Evolutionary conservation across 208 protist species (phyloP).

Genomic region (Acanthamoeba culbertsoni): DNA sequence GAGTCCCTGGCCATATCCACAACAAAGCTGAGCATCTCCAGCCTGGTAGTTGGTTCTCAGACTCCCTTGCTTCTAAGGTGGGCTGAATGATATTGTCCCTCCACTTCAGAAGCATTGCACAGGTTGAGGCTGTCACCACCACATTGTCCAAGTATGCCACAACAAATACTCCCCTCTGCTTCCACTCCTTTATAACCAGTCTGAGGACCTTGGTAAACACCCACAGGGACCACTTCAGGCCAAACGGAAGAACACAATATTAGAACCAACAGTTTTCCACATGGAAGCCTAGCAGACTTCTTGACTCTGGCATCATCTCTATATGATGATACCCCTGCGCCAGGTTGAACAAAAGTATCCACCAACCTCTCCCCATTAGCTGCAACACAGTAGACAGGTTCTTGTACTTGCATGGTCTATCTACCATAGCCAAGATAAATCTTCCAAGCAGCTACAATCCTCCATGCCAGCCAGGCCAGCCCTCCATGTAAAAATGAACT

Average conservation of each 20-base stretch:
- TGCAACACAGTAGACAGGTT: not conserved
- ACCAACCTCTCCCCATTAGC: not conserved
- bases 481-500: too few species aligned
- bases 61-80: not conserved
- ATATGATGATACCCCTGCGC: conserved; percentile 8
- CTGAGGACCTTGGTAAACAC: not conserved
- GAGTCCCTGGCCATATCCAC: not conserved
- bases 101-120: not conserved
- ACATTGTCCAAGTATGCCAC: not conserved
- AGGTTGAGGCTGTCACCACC: not conserved
- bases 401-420: not conserved
- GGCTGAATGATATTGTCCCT: not conserved
- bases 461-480: too few species aligned
- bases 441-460: too few species aligned
- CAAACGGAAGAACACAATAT: not conserved
- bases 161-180: not conserved
- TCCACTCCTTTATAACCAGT: not conserved
- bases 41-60: not conserved
- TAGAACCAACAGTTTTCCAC: not conserved
- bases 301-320: not conserved
- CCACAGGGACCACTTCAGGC: conserved; percentile 8
- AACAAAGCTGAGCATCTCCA: not conserved
- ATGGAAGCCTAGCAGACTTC: not conserved
- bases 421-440: not conserved
- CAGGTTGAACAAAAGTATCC: not conserved